Percentiles rank a stretch among this genome's conserved stretches.
Evolutionary conservation across 176 grass and related monocot genomes (phyloP).

Genomic region (Aegilops bicornis): DNA sequence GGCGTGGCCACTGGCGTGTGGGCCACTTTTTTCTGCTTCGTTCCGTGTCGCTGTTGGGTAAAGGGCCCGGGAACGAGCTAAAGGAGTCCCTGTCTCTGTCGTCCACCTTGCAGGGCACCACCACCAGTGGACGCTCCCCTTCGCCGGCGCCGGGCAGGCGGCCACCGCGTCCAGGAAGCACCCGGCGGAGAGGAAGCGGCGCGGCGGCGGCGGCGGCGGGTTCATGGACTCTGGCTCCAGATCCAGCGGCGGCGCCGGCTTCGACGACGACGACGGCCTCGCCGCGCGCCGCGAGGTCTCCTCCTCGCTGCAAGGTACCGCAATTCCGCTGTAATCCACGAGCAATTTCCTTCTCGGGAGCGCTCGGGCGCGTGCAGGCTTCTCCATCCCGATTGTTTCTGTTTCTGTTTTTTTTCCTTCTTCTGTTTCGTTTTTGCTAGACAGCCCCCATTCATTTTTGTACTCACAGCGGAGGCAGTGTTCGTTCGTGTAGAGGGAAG

Average conservation of each 20-base stretch:
- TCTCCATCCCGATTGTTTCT: neutral
- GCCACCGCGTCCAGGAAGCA: slow-evolving; percentile 36
- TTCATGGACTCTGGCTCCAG: slow-evolving; percentile 81
- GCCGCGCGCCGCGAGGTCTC: slow-evolving; percentile 73
- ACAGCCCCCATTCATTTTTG: neutral
- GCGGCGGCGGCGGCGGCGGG: neutral
- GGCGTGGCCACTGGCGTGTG: neutral
- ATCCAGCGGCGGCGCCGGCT: slow-evolving; percentile 79
- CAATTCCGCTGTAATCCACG: neutral
- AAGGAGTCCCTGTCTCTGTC: slow-evolving; percentile 18
- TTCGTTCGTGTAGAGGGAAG: slow-evolving; percentile 32
- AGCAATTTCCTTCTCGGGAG: neutral
- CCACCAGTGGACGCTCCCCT: slow-evolving; percentile 61
- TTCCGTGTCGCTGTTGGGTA: neutral
- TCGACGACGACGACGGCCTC: slow-evolving; percentile 80
- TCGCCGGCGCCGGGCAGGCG: slow-evolving; percentile 39
- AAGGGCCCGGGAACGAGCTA: neutral
- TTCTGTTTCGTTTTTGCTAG: neutral
- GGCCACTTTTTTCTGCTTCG: neutral
- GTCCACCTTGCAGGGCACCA: slow-evolving; percentile 45
- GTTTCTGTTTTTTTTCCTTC: neutral
- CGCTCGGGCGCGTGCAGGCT: neutral
- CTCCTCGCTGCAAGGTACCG: slow-evolving; percentile 77
- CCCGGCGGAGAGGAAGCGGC: slow-evolving; percentile 40
- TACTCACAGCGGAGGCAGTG: neutral